These are phyloP conservation scores for Globisporangium canariense DNA, from an alignment of 352 stramenopile species.

Conservation along the genomic window DNA sequence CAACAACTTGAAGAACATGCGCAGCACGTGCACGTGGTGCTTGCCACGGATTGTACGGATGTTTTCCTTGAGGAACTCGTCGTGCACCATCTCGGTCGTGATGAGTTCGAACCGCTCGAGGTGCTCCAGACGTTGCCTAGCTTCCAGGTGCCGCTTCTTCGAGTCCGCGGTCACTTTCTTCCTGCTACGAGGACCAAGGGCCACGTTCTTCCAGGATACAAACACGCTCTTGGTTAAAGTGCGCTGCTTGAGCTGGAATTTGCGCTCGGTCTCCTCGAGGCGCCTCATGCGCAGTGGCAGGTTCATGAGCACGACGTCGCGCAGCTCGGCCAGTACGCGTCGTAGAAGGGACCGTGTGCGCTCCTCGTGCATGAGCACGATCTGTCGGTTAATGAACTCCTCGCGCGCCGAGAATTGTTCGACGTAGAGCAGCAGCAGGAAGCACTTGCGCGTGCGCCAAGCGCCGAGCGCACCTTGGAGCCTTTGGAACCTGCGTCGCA, in stretches of 20 bases:
- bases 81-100: conserved; percentile 72
- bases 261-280: conserved; percentile 49
- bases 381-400: conserved; percentile 57
- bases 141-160: conserved; percentile 41
- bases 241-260: conserved; percentile 44
- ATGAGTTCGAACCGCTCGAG: conserved; percentile 68
- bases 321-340: conserved; percentile 54
- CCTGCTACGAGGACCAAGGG: conserved; percentile 53
- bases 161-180: conserved; percentile 45
- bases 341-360: conserved; percentile 35
- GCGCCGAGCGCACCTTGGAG: conserved; percentile 40
- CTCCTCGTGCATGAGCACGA: conserved; percentile 39
- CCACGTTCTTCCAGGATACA: conserved; percentile 46
- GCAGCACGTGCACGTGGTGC: conserved; percentile 29
- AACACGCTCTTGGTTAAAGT: conserved; percentile 37
- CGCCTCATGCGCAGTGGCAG: conserved; percentile 47
- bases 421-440: conserved; percentile 39
- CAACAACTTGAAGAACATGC: conserved; percentile 56
- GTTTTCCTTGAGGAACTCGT: conserved; percentile 78
- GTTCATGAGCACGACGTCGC: conserved; percentile 69
- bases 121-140: conserved; percentile 47
- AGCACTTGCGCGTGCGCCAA: conserved; percentile 49
- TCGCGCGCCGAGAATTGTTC: conserved; percentile 66
- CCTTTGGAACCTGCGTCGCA: conserved; percentile 40
- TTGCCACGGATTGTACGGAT: conserved; percentile 47